A percentile compares a stretch with the other conserved stretches of the same genome.
Conservation (phyloP, 129 eudicot species). For the carrot (Daucus carota) region DNA sequence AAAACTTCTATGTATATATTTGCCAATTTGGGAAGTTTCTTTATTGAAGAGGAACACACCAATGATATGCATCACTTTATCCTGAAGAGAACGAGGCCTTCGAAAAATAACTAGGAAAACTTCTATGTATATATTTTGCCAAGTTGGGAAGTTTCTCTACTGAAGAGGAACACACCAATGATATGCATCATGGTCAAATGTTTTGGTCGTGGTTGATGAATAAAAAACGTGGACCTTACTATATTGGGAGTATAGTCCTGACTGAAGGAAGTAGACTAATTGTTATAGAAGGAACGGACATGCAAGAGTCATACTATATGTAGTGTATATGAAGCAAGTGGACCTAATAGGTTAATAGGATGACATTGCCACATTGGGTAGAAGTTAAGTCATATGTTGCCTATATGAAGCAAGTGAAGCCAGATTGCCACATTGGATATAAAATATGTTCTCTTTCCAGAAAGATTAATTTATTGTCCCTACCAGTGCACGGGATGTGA, state of each 20-base stretch:
- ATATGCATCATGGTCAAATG: background rate
- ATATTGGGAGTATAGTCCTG: background rate
- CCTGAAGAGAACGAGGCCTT: background rate
- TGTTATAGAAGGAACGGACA: too few species aligned
- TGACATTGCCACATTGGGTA: background rate
- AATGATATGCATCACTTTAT: background rate
- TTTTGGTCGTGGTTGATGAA: background rate
- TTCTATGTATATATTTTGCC: background rate
- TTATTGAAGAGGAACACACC: background rate
- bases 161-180: background rate
- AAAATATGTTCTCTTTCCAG: too few species aligned
- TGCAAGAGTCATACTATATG: too few species aligned
- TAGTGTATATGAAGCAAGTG: background rate
- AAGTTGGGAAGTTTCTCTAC: background rate
- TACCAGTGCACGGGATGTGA: too few species aligned
- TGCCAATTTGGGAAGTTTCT: background rate
- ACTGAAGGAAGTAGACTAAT: background rate
- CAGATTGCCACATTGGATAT: too few species aligned
- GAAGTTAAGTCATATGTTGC: too few species aligned
- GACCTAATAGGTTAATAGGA: background rate
- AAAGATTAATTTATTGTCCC: background rate
- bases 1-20: background rate
- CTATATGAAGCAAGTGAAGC: too few species aligned
- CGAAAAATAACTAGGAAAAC: background rate
- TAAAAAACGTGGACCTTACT: background rate